A percentile compares a stretch with the other conserved stretches of the same genome.
Evolutionary conservation across 1,284 basidiomycete genomes (phyloP).

Genomic region (Bjerkandera adusta): DNA sequence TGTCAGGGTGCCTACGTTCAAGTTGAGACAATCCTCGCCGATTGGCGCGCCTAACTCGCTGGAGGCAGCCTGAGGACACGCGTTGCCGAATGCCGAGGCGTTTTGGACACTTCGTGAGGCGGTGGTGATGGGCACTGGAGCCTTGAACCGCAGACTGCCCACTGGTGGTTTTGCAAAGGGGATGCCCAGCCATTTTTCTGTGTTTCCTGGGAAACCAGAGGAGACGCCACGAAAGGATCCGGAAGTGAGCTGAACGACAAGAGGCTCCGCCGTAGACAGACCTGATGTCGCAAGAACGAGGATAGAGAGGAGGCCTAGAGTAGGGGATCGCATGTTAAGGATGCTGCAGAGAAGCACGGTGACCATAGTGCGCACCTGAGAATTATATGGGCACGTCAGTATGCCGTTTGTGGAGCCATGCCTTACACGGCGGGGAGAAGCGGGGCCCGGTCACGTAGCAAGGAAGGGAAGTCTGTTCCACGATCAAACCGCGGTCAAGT

Average conservation of each 20-base stretch:
- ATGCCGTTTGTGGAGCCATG: too few relatives aligned
- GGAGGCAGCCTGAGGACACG: slow-evolving; percentile 50
- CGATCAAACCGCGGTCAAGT: too few relatives aligned
- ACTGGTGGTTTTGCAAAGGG: slow-evolving; percentile 64
- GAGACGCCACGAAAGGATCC: slow-evolving; percentile 1
- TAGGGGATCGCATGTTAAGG: too few relatives aligned
- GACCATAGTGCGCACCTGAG: too few relatives aligned
- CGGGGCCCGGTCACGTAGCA: too few relatives aligned
- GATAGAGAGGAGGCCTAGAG: too few relatives aligned
- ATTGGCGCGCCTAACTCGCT: slow-evolving; percentile 43
- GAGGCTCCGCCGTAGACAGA: not conserved
- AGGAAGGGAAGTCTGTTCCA: too few relatives aligned
- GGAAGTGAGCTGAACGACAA: slow-evolving; percentile 29
- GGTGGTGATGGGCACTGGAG: slow-evolving; percentile 50
- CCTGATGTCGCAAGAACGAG: too few relatives aligned
- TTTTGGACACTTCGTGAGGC: slow-evolving; percentile 33
- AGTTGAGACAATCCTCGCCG: slow-evolving; percentile 52
- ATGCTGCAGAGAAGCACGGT: too few relatives aligned
- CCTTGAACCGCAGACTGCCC: slow-evolving; percentile 53
- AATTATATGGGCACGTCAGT: too few relatives aligned
- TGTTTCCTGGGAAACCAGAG: slow-evolving; percentile 30
- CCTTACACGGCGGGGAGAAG: too few relatives aligned
- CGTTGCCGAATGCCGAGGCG: slow-evolving; percentile 52
- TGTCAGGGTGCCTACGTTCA: slow-evolving; percentile 53
- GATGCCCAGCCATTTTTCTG: slow-evolving; percentile 59